Percentiles rank a stretch among this genome's conserved stretches.
Conservation (phyloP, 768 basidiomycete genomes). For the Xerocomellus amylosporus region DNA sequence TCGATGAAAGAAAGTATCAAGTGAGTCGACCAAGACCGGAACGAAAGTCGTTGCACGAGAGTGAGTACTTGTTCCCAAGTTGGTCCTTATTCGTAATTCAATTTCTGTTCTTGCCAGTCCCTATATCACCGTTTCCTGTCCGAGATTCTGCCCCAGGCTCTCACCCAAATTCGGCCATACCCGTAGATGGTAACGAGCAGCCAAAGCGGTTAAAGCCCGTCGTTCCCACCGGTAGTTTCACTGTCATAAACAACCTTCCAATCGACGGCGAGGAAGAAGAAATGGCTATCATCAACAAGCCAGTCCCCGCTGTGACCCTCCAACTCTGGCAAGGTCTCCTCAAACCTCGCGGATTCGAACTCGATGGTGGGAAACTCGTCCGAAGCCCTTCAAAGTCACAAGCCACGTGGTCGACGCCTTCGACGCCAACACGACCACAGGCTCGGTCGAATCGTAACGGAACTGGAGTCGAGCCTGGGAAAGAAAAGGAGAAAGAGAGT, state of each 20-base stretch:
- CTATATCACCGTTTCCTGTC: constrained; percentile 7
- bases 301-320: constrained; percentile 59
- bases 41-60: constrained; percentile 37
- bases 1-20: constrained; percentile 60
- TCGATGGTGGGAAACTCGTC: constrained; percentile 54
- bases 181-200: constrained; percentile 12
- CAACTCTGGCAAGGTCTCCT: constrained; percentile 72
- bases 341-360: constrained; percentile 62
- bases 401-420: constrained; percentile 18
- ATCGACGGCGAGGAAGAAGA: constrained; percentile 46
- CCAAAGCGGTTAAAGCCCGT: constrained; percentile 18
- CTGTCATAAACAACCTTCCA: constrained; percentile 20
- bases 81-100: not conserved
- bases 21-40: constrained; percentile 60
- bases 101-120: constrained; percentile 6
- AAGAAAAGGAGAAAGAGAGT: constrained; percentile 27
- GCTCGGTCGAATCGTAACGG: constrained; percentile 1
- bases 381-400: constrained; percentile 56
- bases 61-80: constrained; percentile 10
- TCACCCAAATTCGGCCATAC: constrained; percentile 12
- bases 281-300: constrained; percentile 53
- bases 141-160: constrained; percentile 17
- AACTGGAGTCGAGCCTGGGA: not conserved
- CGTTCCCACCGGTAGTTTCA: constrained; percentile 15
- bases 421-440: constrained; percentile 16